phyloP scores from a whole-genome alignment of 352 stramenopile species.

The Phytophthora uliginosa region DNA sequence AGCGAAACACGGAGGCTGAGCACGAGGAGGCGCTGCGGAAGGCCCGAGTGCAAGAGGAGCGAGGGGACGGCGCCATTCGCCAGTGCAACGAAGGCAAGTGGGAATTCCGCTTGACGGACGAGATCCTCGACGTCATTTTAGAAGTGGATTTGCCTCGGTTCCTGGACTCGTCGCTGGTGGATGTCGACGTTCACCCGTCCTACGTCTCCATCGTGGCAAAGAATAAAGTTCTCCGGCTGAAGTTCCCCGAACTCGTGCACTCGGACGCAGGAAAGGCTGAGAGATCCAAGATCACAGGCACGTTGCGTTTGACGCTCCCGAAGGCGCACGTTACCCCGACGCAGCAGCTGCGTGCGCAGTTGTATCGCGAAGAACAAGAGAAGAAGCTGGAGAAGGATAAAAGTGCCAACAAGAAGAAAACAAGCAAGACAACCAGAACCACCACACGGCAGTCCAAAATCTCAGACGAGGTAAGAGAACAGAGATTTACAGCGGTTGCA shows the following conservation, averaged over 20 bases:
- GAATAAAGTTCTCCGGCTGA: constrained; percentile 88
- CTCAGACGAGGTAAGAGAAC: constrained; percentile 34
- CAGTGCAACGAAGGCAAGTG: constrained; percentile 95
- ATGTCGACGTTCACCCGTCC: constrained; percentile 94
- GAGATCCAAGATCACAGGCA: constrained; percentile 62
- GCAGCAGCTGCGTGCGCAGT: constrained; percentile 49
- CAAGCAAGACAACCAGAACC: constrained; percentile 12
- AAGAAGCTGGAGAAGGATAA: constrained; percentile 19
- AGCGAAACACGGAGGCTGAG: constrained; percentile 90
- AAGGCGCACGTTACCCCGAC: constrained; percentile 57
- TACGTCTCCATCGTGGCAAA: constrained; percentile 96
- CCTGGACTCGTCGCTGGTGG: constrained; percentile 94
- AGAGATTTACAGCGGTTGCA: not conserved
- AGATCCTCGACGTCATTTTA: constrained; percentile 71
- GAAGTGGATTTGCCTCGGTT: constrained; percentile 89
- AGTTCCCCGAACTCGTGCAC: constrained; percentile 69
- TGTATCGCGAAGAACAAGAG: constrained; percentile 46
- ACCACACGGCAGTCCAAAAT: constrained; percentile 19
- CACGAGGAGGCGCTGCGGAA: constrained; percentile 71
- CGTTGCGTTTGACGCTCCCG: constrained; percentile 60
- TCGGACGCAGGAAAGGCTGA: constrained; percentile 65
- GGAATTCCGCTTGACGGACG: constrained; percentile 84
- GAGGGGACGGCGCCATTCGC: constrained; percentile 46
- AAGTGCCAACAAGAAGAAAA: not conserved
- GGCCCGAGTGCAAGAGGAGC: constrained; percentile 43